These are phyloP conservation scores for Schizothecium vesticola DNA, from an alignment of 495 filamentous ascomycete species.

Conservation along the genomic window DNA sequence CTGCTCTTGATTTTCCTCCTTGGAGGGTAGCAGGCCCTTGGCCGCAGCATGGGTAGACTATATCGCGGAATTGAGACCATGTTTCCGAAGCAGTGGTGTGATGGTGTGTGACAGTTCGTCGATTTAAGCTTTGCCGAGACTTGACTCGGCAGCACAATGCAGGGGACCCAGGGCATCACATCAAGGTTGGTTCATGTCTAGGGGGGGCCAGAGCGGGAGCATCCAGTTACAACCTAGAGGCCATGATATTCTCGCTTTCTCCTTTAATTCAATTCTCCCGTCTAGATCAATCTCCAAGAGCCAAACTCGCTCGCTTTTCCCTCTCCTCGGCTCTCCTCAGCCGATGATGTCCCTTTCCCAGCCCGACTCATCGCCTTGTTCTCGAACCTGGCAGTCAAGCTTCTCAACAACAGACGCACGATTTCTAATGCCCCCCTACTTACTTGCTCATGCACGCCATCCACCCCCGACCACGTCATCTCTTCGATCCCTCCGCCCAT, in stretches of 20 bases:
- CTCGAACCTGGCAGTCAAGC: background rate
- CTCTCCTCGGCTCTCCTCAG: background rate
- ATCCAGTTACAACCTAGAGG: background rate
- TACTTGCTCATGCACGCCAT: too few relatives aligned
- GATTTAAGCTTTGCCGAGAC: background rate
- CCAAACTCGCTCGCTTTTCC: background rate
- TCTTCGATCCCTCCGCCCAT: background rate
- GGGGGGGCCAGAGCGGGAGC: too few relatives aligned
- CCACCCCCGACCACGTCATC: background rate
- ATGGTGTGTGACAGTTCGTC: background rate
- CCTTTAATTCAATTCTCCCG: background rate
- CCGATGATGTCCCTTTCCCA: background rate
- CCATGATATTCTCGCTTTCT: background rate
- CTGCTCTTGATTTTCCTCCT: background rate
- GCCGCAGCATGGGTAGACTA: background rate
- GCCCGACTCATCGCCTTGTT: background rate
- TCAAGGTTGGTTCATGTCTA: too few relatives aligned
- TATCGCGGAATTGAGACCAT: background rate
- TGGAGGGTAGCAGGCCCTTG: background rate
- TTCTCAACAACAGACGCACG: too few relatives aligned
- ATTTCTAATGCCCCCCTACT: too few relatives aligned
- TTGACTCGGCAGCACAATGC: background rate
- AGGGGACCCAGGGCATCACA: background rate
- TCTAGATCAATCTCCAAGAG: background rate
- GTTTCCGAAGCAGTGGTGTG: background rate